A percentile compares a stretch with the other conserved stretches of the same genome.
Conservation (phyloP, 257 asterid species). For the Solanum clarkiae region DNA sequence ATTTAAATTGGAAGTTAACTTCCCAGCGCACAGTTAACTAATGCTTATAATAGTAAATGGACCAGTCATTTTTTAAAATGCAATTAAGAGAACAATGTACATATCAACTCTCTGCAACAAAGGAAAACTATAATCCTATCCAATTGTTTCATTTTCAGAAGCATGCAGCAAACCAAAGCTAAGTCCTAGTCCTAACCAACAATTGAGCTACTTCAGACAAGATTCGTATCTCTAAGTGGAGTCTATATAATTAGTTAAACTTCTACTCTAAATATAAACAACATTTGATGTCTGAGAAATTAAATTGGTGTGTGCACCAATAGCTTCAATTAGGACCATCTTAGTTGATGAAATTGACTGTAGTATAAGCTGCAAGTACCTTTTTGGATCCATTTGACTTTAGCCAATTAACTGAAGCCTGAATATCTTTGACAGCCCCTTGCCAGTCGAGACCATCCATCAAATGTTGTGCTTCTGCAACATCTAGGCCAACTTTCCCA, state of each 20-base stretch:
- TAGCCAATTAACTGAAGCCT: slow-evolving; percentile 90
- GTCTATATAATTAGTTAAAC: background rate
- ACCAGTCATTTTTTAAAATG: background rate
- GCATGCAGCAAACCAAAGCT: background rate
- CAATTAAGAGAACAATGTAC: background rate
- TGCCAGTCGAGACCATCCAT: slow-evolving; percentile 96
- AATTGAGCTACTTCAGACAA: background rate
- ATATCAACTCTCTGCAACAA: background rate
- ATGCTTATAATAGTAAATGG: background rate
- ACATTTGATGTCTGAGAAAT: background rate
- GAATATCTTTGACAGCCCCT: slow-evolving; percentile 89
- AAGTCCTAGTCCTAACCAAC: background rate
- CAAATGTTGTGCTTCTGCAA: slow-evolving; percentile 94
- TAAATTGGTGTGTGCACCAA: background rate
- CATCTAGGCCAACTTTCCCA: slow-evolving; percentile 94
- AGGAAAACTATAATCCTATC: background rate
- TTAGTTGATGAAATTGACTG: background rate
- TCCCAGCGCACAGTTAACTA: background rate
- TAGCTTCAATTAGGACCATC: background rate
- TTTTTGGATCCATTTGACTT: slow-evolving; percentile 84
- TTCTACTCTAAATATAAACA: background rate
- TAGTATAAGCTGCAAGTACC: slow-evolving; percentile 24
- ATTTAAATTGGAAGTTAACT: background rate
- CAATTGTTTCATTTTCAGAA: background rate
- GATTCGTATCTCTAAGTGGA: background rate